These are phyloP conservation scores for Nakaseomyces kungkrabaensis DNA, from an alignment of 1,139 yeast genomes.

Conservation along the genomic window DNA sequence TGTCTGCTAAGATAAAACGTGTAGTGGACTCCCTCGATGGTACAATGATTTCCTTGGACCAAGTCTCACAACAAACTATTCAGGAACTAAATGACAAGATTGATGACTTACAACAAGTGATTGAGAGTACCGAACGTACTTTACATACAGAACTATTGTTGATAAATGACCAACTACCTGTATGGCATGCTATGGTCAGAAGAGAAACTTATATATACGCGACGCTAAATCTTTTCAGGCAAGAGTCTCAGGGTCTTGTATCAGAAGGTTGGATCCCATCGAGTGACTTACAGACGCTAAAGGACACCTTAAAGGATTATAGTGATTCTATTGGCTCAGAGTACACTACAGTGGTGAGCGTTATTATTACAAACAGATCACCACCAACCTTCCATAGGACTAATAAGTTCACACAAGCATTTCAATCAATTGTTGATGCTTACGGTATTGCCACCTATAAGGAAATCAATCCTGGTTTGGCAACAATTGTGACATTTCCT, in stretches of 20 bases:
- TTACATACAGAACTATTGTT: slow-evolving; percentile 60
- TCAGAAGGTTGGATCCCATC: slow-evolving; percentile 80
- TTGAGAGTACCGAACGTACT: slow-evolving; percentile 47
- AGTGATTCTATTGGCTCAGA: slow-evolving; percentile 33
- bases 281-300: slow-evolving; percentile 36
- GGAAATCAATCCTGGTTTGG: slow-evolving; percentile 73
- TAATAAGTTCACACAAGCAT: slow-evolving; percentile 66
- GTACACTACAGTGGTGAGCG: slow-evolving; percentile 56
- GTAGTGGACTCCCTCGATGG: slow-evolving; percentile 65
- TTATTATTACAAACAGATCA: slow-evolving; percentile 52
- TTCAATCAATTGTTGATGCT: slow-evolving; percentile 70
- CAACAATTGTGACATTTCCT: slow-evolving; percentile 73
- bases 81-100: slow-evolving; percentile 39
- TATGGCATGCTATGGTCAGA: slow-evolving; percentile 60
- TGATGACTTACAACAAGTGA: slow-evolving; percentile 49
- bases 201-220: slow-evolving; percentile 64
- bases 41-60: slow-evolving; percentile 39
- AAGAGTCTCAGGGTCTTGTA: slow-evolving; percentile 54
- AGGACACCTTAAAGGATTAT: slow-evolving; percentile 32
- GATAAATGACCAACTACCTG: slow-evolving; percentile 52
- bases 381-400: slow-evolving; percentile 77
- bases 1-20: slow-evolving; percentile 46
- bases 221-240: slow-evolving; percentile 57
- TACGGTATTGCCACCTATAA: slow-evolving; percentile 70
- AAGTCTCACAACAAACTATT: slow-evolving; percentile 30